Conservation (phyloP, 1,284 basidiomycete species). For the Trichosporon sp. region DNA sequence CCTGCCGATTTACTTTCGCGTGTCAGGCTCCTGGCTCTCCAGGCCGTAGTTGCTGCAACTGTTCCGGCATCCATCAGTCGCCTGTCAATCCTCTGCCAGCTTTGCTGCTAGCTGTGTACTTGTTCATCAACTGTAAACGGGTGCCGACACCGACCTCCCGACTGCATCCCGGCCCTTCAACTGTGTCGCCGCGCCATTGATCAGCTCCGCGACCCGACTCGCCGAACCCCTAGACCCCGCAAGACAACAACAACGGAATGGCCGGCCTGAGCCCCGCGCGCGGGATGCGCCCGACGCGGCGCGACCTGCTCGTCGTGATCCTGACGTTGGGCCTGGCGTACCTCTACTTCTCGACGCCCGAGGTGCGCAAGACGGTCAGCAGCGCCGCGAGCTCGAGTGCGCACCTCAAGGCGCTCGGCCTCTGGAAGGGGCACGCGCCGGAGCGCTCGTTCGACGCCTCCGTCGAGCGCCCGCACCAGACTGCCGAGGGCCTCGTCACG, state of each 20-base stretch:
- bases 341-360: constrained; percentile 28
- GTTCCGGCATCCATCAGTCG: neutral
- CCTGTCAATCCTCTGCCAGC: neutral
- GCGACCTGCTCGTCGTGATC: constrained; percentile 43
- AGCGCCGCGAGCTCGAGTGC: neutral
- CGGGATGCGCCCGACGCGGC: constrained; percentile 34
- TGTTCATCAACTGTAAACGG: neutral
- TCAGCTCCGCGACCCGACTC: neutral
- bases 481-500: constrained; percentile 19
- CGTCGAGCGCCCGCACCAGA: constrained; percentile 1
- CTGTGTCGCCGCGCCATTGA: neutral
- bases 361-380: neutral
- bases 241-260: neutral
- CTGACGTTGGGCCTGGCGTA: constrained; percentile 42
- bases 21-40: neutral
- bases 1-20: neutral
- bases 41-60: neutral
- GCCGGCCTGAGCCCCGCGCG: neutral
- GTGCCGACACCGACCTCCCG: neutral
- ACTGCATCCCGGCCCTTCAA: neutral
- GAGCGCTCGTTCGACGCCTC: constrained; percentile 2
- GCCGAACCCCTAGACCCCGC: neutral
- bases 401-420: neutral
- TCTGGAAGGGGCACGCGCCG: neutral
- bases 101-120: neutral